Percentiles rank a stretch among this genome's conserved stretches.
These are phyloP conservation scores for Neurospora intermedia DNA, from an alignment of 495 filamentous ascomycete genomes.

Conservation along the genomic window DNA sequence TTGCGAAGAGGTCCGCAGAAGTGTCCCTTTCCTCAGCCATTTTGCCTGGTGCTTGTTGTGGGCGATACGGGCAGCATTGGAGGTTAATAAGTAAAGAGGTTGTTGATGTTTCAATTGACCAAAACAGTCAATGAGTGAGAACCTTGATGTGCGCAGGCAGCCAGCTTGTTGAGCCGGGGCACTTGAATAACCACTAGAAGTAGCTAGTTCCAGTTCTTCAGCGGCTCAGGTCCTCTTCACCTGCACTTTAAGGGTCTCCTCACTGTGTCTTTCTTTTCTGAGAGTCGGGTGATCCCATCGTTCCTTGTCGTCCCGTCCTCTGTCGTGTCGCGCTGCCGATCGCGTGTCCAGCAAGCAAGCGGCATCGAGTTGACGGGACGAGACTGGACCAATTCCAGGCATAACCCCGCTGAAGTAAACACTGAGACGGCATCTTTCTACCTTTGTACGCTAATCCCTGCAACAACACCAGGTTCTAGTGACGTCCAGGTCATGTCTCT, in stretches of 20 bases:
- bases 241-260: background rate
- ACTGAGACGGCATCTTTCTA: background rate
- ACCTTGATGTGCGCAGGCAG: background rate
- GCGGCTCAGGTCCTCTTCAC: background rate
- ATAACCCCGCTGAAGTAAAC: background rate
- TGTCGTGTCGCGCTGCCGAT: background rate
- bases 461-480: background rate
- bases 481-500: background rate
- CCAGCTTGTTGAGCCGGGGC: background rate
- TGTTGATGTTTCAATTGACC: background rate
- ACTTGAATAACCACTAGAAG: background rate
- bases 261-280: background rate
- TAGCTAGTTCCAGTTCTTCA: background rate
- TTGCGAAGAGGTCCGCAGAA: conserved; percentile 52
- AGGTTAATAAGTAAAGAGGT: background rate
- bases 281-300: background rate
- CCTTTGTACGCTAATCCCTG: background rate
- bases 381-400: background rate
- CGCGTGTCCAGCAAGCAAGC: background rate
- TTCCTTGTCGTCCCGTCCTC: background rate
- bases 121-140: background rate
- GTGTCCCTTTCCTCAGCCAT: conserved; percentile 39
- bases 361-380: background rate
- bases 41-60: background rate
- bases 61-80: background rate